phyloP scores from a whole-genome alignment of 768 basidiomycete species.

The Mrakia frigida region DNA sequence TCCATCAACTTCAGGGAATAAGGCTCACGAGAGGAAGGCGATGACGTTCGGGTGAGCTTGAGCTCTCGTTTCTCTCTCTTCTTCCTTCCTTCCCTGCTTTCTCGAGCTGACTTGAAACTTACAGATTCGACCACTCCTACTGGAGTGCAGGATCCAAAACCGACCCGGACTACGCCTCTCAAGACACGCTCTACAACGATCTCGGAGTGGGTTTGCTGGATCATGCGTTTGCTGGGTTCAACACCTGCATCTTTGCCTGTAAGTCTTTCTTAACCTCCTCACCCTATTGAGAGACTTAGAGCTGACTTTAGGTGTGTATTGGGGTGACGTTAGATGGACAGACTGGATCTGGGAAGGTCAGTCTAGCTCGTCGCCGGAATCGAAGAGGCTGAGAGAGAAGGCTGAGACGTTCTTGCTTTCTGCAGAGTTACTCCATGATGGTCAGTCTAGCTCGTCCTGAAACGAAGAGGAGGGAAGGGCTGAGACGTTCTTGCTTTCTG shows the following conservation, averaged over 20 bases:
- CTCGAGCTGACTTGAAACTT: background rate
- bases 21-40: slow-evolving; percentile 77
- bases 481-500: background rate
- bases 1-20: slow-evolving; percentile 19
- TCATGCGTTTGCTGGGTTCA: slow-evolving; percentile 93
- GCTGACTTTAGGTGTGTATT: too few species aligned
- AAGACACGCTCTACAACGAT: slow-evolving; percentile 91
- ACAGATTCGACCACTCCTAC: slow-evolving; percentile 30
- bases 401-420: background rate
- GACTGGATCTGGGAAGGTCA: slow-evolving; percentile 39
- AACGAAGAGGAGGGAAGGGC: background rate
- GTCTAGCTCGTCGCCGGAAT: background rate
- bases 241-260: slow-evolving; percentile 99
- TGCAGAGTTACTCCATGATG: slow-evolving; percentile 48
- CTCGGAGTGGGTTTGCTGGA: slow-evolving; percentile 89
- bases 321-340: slow-evolving; percentile 33
- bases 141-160: slow-evolving; percentile 25
- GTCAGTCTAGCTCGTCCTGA: background rate
- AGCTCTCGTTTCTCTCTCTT: background rate
- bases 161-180: slow-evolving; percentile 85
- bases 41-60: slow-evolving; percentile 21
- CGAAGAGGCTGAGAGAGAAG: background rate
- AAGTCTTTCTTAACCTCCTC: slow-evolving; percentile 48
- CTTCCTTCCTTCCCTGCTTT: background rate
- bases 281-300: background rate